Evolutionary conservation across 345 rosid species (phyloP).

Genomic region (Draba incana): DNA sequence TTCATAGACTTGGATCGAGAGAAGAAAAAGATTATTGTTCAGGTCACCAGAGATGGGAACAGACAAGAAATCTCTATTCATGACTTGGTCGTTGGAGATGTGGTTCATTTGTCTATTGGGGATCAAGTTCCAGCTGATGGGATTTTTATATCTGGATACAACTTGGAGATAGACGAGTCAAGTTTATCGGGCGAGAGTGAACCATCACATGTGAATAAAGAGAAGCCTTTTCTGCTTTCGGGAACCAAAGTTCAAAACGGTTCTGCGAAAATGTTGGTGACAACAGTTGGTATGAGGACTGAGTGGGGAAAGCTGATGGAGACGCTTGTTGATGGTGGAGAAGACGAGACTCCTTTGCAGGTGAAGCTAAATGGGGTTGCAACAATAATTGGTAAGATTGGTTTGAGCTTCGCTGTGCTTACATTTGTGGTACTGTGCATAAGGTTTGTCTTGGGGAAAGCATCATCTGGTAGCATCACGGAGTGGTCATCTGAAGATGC

Average conservation of each 20-base stretch:
- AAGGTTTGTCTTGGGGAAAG: slow-evolving; percentile 55
- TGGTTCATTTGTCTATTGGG: slow-evolving; percentile 77
- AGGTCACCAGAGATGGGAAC: slow-evolving; percentile 75
- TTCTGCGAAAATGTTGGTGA: slow-evolving; percentile 67
- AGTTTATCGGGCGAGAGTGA: slow-evolving; percentile 61
- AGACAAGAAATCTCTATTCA: slow-evolving; percentile 67
- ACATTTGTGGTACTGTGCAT: slow-evolving; percentile 60
- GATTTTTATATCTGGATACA: slow-evolving; percentile 49
- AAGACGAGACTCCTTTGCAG: slow-evolving; percentile 71
- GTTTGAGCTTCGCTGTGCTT: slow-evolving; percentile 61
- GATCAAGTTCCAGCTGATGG: slow-evolving; percentile 81
- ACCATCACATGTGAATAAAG: slow-evolving; percentile 37
- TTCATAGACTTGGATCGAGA: slow-evolving; percentile 84
- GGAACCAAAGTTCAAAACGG: slow-evolving; percentile 71
- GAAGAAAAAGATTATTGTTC: slow-evolving; percentile 72
- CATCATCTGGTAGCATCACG: slow-evolving; percentile 45
- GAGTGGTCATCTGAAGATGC: slow-evolving; percentile 50
- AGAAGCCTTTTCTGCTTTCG: slow-evolving; percentile 54
- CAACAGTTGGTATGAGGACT: slow-evolving; percentile 75
- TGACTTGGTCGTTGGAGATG: slow-evolving; percentile 88
- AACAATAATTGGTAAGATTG: slow-evolving; percentile 66
- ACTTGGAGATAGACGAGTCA: slow-evolving; percentile 57
- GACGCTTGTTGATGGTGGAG: slow-evolving; percentile 54
- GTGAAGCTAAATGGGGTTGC: slow-evolving; percentile 71
- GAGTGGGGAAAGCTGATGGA: slow-evolving; percentile 78